A percentile compares a stretch with the other conserved stretches of the same genome.
Conservation (phyloP, 305 asterid species). For the Plantago rigida region DNA sequence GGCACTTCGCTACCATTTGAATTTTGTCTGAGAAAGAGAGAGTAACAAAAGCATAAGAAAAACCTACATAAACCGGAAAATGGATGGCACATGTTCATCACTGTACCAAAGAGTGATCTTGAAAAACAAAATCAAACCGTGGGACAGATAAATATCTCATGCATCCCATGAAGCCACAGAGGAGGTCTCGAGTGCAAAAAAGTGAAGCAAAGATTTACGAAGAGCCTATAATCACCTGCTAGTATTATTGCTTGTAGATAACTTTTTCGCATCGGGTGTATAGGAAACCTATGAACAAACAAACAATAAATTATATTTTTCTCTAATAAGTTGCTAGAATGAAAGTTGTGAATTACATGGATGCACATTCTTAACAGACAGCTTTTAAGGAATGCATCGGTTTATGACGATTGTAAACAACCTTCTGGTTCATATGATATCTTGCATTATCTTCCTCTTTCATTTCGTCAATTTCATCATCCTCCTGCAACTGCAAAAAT, state of each 20-base stretch:
- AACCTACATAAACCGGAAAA: slow-evolving; percentile 14
- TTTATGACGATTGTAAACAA: slow-evolving; percentile 24
- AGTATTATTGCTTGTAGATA: slow-evolving; percentile 22
- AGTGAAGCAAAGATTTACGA: slow-evolving; percentile 12
- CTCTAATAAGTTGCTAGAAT: slow-evolving; percentile 9
- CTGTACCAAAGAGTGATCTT: too few species aligned
- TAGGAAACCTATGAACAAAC: slow-evolving; percentile 34
- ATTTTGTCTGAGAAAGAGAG: slow-evolving; percentile 45
- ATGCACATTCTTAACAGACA: slow-evolving; percentile 10
- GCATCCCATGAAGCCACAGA: not conserved
- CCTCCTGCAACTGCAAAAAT: slow-evolving; percentile 66
- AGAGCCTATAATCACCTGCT: slow-evolving; percentile 31
- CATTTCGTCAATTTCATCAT: slow-evolving; percentile 60
- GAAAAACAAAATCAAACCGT: too few species aligned
- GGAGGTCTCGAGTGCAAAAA: not conserved
- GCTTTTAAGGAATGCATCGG: not conserved
- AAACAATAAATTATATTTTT: slow-evolving; percentile 11
- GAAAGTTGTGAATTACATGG: slow-evolving; percentile 14
- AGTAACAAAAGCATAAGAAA: slow-evolving; percentile 18
- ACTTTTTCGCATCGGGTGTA: slow-evolving; percentile 29
- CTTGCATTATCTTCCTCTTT: slow-evolving; percentile 49
- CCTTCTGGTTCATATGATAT: slow-evolving; percentile 43
- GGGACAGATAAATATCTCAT: too few species aligned
- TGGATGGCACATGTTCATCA: slow-evolving; percentile 18
- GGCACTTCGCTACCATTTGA: slow-evolving; percentile 40